Evolutionary conservation across 495 filamentous ascomycete species (phyloP).

Genomic region (Evernia prunastri): DNA sequence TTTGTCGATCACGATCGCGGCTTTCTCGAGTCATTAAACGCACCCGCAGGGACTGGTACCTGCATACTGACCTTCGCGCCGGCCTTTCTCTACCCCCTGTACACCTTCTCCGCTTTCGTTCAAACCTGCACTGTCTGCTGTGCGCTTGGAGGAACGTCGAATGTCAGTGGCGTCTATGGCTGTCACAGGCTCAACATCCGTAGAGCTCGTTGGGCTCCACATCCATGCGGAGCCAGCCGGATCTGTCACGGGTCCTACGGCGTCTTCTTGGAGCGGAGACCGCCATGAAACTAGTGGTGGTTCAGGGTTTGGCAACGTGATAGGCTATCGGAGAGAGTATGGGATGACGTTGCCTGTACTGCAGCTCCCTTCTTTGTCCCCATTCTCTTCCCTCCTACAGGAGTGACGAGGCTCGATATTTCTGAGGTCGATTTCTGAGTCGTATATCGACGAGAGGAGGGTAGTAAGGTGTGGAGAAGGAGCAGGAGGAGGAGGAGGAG

Average conservation of each 20-base stretch:
- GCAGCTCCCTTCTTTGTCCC: too few relatives aligned
- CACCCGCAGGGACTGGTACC: too few relatives aligned
- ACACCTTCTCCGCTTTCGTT: conserved; percentile 3
- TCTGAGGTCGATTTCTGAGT: neutral
- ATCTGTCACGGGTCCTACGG: neutral
- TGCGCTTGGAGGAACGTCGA: too few relatives aligned
- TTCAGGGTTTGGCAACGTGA: too few relatives aligned
- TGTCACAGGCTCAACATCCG: conserved; percentile 4
- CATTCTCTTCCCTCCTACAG: too few relatives aligned
- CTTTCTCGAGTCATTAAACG: conserved; percentile 4
- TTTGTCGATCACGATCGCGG: conserved; percentile 8
- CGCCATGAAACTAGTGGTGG: too few relatives aligned
- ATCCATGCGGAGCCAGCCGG: neutral
- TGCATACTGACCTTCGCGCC: conserved; percentile 1
- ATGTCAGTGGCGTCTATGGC: conserved; percentile 3
- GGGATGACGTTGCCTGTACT: too few relatives aligned
- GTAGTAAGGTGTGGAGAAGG: neutral
- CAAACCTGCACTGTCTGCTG: too few relatives aligned
- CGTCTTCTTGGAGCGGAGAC: neutral
- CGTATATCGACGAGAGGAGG: conserved; percentile 3
- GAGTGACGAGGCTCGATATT: too few relatives aligned
- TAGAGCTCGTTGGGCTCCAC: neutral
- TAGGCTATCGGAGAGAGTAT: too few relatives aligned
- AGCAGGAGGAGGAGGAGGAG: too few relatives aligned
- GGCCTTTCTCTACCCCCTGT: conserved; percentile 5